Evolutionary conservation across 495 filamentous ascomycete genomes (phyloP).

Genomic region (Aspergillus wentii): DNA sequence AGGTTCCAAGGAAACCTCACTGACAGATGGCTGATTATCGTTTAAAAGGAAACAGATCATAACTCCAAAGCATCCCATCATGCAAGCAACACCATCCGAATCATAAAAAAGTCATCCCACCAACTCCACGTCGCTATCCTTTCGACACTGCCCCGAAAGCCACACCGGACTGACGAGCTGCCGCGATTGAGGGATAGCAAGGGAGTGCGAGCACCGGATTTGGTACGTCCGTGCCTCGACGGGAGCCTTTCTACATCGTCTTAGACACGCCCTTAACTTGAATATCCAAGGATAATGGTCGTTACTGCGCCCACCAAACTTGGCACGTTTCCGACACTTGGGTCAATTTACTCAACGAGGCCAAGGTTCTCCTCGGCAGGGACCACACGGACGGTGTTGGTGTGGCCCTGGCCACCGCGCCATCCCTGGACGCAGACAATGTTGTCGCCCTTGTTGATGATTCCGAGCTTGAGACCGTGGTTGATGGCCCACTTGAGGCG

Average conservation of each 20-base stretch:
- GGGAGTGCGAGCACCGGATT: conserved; percentile 7
- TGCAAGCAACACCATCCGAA: no score
- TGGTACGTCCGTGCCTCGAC: conserved; percentile 5
- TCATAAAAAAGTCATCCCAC: no score
- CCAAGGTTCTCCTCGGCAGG: conserved; percentile 63
- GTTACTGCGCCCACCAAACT: conserved; percentile 11
- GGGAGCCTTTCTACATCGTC: conserved; percentile 13
- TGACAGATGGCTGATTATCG: no score
- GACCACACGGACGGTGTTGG: conserved; percentile 81
- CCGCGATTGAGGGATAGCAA: conserved; percentile 1
- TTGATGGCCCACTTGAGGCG: conserved; percentile 92
- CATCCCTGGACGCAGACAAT: conserved; percentile 97
- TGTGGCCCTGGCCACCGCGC: conserved; percentile 96
- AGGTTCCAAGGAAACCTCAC: no score
- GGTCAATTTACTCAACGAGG: conserved; percentile 33
- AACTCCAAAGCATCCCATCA: no score
- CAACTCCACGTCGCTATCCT: conserved; percentile 2
- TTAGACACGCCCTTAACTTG: conserved; percentile 9
- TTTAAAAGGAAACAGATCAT: no score
- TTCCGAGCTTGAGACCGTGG: conserved; percentile 76
- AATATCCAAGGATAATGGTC: conserved; percentile 17
- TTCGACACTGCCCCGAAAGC: conserved; percentile 3
- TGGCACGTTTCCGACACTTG: conserved; percentile 5
- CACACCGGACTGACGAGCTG: conserved; percentile 7
- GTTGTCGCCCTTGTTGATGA: conserved; percentile 75